Percentiles rank a stretch among this genome's conserved stretches.
phyloP scores from a whole-genome alignment of 2,329 filamentous ascomycete genomes.

The Neofusicoccum kwambonambiense region DNA sequence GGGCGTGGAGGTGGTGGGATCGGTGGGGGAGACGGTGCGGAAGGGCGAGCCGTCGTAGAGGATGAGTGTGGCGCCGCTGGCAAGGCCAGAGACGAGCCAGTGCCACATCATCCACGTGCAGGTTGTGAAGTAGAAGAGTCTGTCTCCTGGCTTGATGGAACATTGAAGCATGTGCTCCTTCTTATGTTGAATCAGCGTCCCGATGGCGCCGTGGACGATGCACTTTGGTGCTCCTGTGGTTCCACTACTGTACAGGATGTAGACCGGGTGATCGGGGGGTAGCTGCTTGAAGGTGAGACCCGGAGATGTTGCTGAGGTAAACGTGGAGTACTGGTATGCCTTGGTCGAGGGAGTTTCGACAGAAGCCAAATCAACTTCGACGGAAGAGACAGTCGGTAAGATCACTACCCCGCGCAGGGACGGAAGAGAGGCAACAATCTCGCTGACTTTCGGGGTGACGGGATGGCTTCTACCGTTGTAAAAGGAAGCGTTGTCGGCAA shows the following conservation, averaged over 20 bases:
- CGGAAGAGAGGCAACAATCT: slow-evolving; percentile 68
- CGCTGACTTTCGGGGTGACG: slow-evolving; percentile 73
- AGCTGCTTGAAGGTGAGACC: slow-evolving; percentile 68
- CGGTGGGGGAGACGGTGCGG: slow-evolving; percentile 39
- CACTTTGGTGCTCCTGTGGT: slow-evolving; percentile 88
- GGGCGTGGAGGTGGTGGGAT: slow-evolving; percentile 54
- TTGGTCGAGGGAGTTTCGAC: slow-evolving; percentile 38
- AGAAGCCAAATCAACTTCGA: slow-evolving; percentile 40
- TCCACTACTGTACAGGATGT: slow-evolving; percentile 90
- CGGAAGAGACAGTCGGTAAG: slow-evolving; percentile 61
- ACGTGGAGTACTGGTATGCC: slow-evolving; percentile 35
- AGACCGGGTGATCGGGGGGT: slow-evolving; percentile 81
- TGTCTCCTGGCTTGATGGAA: slow-evolving; percentile 69
- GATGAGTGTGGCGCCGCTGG: slow-evolving; percentile 77
- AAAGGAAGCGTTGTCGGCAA: slow-evolving; percentile 81
- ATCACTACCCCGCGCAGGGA: slow-evolving; percentile 71
- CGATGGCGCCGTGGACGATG: slow-evolving; percentile 87
- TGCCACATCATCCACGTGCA: slow-evolving; percentile 99
- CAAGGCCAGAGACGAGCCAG: slow-evolving; percentile 85
- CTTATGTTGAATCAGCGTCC: slow-evolving; percentile 92
- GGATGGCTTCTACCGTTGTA: slow-evolving; percentile 91
- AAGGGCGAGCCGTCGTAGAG: slow-evolving; percentile 95
- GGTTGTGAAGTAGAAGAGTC: slow-evolving; percentile 91
- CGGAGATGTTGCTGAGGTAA: slow-evolving; percentile 23
- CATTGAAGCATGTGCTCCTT: slow-evolving; percentile 91